Evolutionary conservation across 345 rosid genomes (phyloP).

Genomic region (Eucalyptus tenuipes): DNA sequence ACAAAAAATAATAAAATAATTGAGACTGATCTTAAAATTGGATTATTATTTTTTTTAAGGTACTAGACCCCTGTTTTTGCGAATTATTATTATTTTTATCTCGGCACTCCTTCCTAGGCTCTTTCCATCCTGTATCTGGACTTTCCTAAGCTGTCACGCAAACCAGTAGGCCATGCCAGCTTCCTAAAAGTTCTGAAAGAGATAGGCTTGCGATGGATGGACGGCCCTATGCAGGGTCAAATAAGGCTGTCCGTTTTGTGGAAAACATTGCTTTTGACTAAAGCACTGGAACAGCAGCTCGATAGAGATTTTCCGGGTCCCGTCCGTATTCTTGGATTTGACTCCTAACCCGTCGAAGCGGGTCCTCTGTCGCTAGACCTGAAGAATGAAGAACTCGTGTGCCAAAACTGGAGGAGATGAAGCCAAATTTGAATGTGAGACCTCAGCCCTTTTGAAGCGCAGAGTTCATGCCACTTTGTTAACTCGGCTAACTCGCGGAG

Average conservation of each 20-base stretch:
- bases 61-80: neutral
- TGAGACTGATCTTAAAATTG: neutral
- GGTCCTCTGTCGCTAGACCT: neutral
- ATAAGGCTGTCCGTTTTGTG: neutral
- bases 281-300: neutral
- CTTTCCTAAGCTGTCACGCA: neutral
- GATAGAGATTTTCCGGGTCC: neutral
- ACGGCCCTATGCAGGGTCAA: neutral
- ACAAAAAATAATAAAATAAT: neutral
- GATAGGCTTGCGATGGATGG: neutral
- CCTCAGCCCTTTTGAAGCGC: neutral
- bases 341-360: neutral
- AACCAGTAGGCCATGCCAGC: neutral
- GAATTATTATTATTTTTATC: neutral
- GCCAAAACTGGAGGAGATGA: neutral
- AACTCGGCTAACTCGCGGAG: neutral
- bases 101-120: neutral
- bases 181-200: neutral
- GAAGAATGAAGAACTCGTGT: neutral
- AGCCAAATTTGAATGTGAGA: neutral
- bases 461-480: neutral
- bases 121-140: neutral
- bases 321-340: neutral
- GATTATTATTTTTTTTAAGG: neutral
- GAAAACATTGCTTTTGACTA: neutral